These are phyloP conservation scores for Arachnomyces sp. DNA, from an alignment of 2,329 filamentous ascomycete species.

Conservation along the genomic window DNA sequence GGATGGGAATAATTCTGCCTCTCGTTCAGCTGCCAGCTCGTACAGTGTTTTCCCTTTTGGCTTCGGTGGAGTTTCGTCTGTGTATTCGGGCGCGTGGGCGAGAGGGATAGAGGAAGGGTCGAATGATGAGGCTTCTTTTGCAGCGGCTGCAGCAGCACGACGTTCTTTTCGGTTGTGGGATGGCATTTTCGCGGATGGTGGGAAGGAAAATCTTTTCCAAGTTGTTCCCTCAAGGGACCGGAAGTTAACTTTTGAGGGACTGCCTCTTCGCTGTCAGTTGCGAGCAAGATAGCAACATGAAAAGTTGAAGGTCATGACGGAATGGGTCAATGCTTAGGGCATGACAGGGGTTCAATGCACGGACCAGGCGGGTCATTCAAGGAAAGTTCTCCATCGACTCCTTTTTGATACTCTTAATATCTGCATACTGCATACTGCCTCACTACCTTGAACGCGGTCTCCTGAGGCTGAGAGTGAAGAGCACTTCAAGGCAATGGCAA, in stretches of 20 bases:
- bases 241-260: too few species aligned
- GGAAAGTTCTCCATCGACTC: too few species aligned
- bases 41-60: slow-evolving; percentile 31
- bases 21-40: slow-evolving; percentile 38
- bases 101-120: slow-evolving; percentile 26
- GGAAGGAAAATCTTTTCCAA: too few species aligned
- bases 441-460: too few species aligned
- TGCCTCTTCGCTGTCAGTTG: too few species aligned
- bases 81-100: slow-evolving; percentile 17
- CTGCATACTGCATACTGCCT: too few species aligned
- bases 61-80: slow-evolving; percentile 11
- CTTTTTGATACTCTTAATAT: too few species aligned
- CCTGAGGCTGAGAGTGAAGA: too few species aligned
- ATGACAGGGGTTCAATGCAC: too few species aligned
- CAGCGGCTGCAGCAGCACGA: slow-evolving; percentile 20
- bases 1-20: slow-evolving; percentile 22
- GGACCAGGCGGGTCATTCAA: too few species aligned
- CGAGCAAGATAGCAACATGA: neutral
- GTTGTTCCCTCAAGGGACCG: too few species aligned
- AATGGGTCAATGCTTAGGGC: neutral
- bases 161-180: slow-evolving; percentile 32
- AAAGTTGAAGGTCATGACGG: slow-evolving; percentile 1
- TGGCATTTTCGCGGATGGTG: slow-evolving; percentile 4
- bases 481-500: too few species aligned
- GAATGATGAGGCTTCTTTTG: slow-evolving; percentile 10